Base-by-base conservation (phyloP, 2,329 filamentous ascomycete species). In the Fusarium sp. region DNA sequence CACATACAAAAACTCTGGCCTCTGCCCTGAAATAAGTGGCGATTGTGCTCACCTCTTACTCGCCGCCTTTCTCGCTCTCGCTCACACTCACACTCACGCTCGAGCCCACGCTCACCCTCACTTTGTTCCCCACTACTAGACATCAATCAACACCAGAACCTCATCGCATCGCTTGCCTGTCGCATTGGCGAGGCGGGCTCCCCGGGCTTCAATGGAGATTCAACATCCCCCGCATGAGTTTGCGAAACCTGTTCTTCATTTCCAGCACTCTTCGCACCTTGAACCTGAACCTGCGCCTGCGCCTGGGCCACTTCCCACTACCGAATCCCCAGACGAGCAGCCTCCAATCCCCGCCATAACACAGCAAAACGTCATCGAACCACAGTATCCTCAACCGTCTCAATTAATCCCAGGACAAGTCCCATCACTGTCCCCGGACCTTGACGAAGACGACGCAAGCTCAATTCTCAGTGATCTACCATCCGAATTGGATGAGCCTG, bases 401-500 rank as follows among this genome's bases (percentile, higher is more conserved):
- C 56, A 64, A 61, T 41, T 66, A 48, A 55, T 27, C 38, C 54
- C 55, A 38, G 49, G 44, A 39, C 51, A 54, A 27, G 38, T 41
- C n/a, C 48, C 42, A n/a, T 38, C 39, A 8, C 45, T 42, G 18
- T 52, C 65, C 25, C 52, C 66, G 31, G 49, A 69, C 23, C 44
- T 58, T 44, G 67, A 66, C 12, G 66, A 58, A 39, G 72, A 70
- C 23, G 67, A 66, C 33, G 70, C 48, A 23, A 79, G 78, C 54
- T 79, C 77, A 39, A 60, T 66, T 21, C 61, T 79, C 44, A 79
- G 75, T 54, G 76, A 79, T 25, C 44, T 69, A 16, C 31, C 45
- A 14, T 70, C 66, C 18, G 58, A 72, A 41, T 60, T 69, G 27
- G 65, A 59, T 44, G 54, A 73, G 27, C 61, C 62, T 35, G 67